Percentiles rank a stretch among this genome's conserved stretches.
These are phyloP conservation scores for Penicillium bovifimosum DNA, from an alignment of 495 filamentous ascomycete genomes.

Conservation along the genomic window DNA sequence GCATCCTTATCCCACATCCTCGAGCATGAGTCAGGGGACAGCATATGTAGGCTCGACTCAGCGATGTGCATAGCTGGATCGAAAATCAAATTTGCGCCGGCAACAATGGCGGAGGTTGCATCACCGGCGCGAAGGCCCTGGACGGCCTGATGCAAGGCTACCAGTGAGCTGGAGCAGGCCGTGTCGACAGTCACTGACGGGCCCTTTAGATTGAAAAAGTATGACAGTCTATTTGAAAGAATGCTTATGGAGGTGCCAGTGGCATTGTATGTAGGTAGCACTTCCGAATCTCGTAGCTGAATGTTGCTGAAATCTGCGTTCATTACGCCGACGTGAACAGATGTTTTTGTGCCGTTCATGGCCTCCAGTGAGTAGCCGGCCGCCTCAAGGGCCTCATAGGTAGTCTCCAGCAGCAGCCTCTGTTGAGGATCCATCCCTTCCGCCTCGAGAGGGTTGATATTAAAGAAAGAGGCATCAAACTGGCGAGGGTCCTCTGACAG, in stretches of 20 bases:
- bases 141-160: neutral
- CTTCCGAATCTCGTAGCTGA: neutral
- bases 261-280: neutral
- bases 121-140: neutral
- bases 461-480: neutral
- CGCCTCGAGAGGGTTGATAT: neutral
- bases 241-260: neutral
- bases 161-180: neutral
- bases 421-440: neutral
- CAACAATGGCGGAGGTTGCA: neutral
- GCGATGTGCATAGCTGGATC: neutral
- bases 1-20: neutral
- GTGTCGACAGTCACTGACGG: neutral
- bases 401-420: neutral
- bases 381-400: neutral
- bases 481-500: neutral
- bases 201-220: neutral
- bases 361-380: neutral
- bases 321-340: neutral
- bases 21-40: neutral
- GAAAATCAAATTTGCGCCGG: neutral
- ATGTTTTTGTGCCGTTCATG: neutral
- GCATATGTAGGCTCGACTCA: neutral
- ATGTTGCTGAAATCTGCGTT: neutral
- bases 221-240: neutral